Base-by-base conservation (phyloP, 371 early-diverging fungal genomes). In the Blyttiomyces sp. region DNA sequence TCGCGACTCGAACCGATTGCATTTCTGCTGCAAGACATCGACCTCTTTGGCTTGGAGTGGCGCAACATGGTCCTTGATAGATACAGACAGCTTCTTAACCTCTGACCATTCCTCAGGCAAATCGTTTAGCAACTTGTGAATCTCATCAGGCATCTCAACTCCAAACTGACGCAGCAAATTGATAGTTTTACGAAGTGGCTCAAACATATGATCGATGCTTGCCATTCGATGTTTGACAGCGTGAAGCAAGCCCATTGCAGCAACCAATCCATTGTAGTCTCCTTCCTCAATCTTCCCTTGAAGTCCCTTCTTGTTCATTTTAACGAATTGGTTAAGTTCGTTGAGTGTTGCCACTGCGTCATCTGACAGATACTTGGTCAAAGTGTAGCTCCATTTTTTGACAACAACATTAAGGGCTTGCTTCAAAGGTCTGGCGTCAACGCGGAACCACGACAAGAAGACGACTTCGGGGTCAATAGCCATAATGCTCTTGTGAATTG, bases 101-200 rank as follows among this genome's bases (percentile, higher is more conserved):
- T 82, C 83, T n/a, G 78, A 76, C 84, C 84, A 84, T 62, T 76
- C 75, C 55, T 84, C 84, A 17, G 84, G 84, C 23, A 84, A 61
- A 50, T 84, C 84, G 57, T 80, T 80, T 6, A 84, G 66, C 27
- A 83, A 72, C 57, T 82, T 83, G 66, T 80, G 79, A 34, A 77
- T 77, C 49, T 81, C 79, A 16, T 84, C 84, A 11, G 80, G 80
- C 68, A 83, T 67, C 58, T 84, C 84, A 6, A 84, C 84, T 21
- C 80, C 80, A 66, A 81, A 83, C 51, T 79, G 81, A 5, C 75
- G 70, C 21, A 84, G 70, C 33, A 84, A 63, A 58, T 81, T 83
- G 61, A 84, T 70, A 9, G 84, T 84, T 55, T 84, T 84, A 17
- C 84, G 66, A 9, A 84, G 65, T 19, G 84, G 82, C 63, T 84